Percentiles rank a stretch among this genome's conserved stretches.
Conservation (phyloP, 306 rosid genomes). For the Quillaja saponaria region DNA sequence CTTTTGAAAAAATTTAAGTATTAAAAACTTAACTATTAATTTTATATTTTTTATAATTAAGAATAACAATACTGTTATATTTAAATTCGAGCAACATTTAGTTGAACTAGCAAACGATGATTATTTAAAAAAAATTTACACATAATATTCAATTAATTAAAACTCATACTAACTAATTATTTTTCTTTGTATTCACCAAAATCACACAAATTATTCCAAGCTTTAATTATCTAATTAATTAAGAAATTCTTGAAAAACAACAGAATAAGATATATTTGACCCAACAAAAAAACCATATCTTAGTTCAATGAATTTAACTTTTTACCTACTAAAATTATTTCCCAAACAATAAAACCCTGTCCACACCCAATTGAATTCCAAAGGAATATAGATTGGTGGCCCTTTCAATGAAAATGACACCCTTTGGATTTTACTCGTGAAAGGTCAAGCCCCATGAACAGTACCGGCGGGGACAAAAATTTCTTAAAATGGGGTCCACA, state of each 20-base stretch:
- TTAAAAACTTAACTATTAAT: too few species aligned
- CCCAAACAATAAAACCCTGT: slow-evolving; percentile 28
- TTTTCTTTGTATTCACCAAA: too few species aligned
- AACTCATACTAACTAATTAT: too few species aligned
- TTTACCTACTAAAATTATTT: background rate
- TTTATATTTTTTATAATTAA: too few species aligned
- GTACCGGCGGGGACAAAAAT: background rate
- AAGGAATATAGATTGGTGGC: slow-evolving; percentile 25
- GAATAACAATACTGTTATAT: too few species aligned
- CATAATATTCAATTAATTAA: too few species aligned
- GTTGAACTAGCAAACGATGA: too few species aligned
- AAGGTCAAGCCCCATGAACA: slow-evolving; percentile 36
- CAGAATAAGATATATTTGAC: slow-evolving; percentile 30
- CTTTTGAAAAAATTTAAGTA: too few species aligned
- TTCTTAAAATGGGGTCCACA: background rate
- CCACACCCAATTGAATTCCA: slow-evolving; percentile 33
- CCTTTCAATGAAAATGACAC: slow-evolving; percentile 35
- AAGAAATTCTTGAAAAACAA: slow-evolving; percentile 41
- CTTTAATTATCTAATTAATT: slow-evolving; percentile 1
- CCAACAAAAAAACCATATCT: slow-evolving; percentile 28
- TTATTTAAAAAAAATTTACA: too few species aligned
- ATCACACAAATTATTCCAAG: background rate
- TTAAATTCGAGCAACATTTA: too few species aligned
- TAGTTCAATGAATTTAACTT: background rate
- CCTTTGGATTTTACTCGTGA: slow-evolving; percentile 29